Percentiles rank a stretch among this genome's conserved stretches.
phyloP scores from a whole-genome alignment of 805 yeast species.

The Scheffersomyces coipomensis region DNA sequence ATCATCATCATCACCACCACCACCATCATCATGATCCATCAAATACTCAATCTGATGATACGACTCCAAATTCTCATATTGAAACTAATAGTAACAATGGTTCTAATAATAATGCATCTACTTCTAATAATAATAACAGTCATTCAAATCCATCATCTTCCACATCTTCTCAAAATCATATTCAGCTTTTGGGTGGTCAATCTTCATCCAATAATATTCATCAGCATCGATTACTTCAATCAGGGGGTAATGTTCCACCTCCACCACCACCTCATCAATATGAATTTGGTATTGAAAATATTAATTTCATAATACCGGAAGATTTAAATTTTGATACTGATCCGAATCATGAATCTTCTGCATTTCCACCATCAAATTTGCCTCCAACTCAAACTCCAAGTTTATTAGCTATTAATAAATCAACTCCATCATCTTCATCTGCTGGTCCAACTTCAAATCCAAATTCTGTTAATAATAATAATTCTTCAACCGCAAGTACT shows the following conservation, averaged over 20 bases:
- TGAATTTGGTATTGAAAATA: conserved; percentile 23
- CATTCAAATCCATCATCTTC: not conserved
- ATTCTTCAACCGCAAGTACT: conserved; percentile 1
- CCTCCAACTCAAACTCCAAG: conserved; percentile 23
- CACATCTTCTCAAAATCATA: not conserved
- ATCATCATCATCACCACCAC: conserved; percentile 5
- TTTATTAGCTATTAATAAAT: conserved; percentile 17
- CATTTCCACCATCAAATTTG: conserved; percentile 23
- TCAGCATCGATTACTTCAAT: not conserved
- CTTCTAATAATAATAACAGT: conserved; percentile 1
- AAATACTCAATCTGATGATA: conserved; percentile 1
- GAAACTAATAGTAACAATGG: too few species aligned
- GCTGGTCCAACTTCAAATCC: not conserved
- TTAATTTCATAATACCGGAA: conserved; percentile 23
- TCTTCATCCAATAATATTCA: not conserved
- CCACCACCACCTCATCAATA: conserved; percentile 11
- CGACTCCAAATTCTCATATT: conserved; percentile 1
- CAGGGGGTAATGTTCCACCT: conserved; percentile 6
- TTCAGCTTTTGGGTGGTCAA: not conserved
- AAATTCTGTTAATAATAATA: conserved; percentile 8
- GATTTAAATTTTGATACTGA: conserved; percentile 11
- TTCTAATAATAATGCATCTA: not conserved
- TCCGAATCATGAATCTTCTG: conserved; percentile 16
- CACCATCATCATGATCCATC: conserved; percentile 5
- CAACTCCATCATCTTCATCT: not conserved